A percentile compares a stretch with the other conserved stretches of the same genome.
These are phyloP conservation scores for Pythium sp. DNA, from an alignment of 352 stramenopile genomes.

Conservation along the genomic window DNA sequence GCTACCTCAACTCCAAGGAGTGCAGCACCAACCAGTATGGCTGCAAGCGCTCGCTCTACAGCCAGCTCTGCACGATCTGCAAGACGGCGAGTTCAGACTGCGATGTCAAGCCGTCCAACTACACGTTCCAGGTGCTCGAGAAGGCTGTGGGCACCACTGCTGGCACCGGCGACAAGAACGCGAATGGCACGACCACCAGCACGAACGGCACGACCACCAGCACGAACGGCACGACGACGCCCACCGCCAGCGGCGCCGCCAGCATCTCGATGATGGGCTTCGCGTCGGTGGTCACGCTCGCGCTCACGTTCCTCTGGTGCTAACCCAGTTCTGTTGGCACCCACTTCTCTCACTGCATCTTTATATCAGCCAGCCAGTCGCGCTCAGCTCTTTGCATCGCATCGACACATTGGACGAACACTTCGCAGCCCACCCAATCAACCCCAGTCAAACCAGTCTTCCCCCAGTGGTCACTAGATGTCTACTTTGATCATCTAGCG, in stretches of 20 bases:
- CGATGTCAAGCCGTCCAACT: not conserved
- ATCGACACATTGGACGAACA: not conserved
- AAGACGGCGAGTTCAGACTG: not conserved
- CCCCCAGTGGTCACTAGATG: not conserved
- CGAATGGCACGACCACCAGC: constrained; percentile 19
- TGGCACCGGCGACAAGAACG: constrained; percentile 28
- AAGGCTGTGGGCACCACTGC: constrained; percentile 22
- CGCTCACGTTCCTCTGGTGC: constrained; percentile 8
- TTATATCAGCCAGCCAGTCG: constrained; percentile 6
- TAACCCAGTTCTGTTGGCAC: not conserved
- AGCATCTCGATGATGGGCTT: constrained; percentile 9
- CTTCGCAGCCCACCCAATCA: not conserved
- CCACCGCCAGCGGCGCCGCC: constrained; percentile 10
- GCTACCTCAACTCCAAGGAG: constrained; percentile 57
- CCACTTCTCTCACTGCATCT: not conserved
- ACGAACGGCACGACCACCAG: constrained; percentile 8
- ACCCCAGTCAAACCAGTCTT: not conserved
- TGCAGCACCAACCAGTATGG: constrained; percentile 49
- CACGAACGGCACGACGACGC: constrained; percentile 1
- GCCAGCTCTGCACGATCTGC: constrained; percentile 41
- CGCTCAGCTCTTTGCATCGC: not conserved
- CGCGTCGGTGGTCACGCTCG: constrained; percentile 1
- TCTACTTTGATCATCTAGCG: not conserved
- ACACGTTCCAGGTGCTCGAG: constrained; percentile 1
- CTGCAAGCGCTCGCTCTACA: constrained; percentile 58